Base-by-base conservation (phyloP, 164 flowering plant genomes). In the Chimonanthus praecox region DNA sequence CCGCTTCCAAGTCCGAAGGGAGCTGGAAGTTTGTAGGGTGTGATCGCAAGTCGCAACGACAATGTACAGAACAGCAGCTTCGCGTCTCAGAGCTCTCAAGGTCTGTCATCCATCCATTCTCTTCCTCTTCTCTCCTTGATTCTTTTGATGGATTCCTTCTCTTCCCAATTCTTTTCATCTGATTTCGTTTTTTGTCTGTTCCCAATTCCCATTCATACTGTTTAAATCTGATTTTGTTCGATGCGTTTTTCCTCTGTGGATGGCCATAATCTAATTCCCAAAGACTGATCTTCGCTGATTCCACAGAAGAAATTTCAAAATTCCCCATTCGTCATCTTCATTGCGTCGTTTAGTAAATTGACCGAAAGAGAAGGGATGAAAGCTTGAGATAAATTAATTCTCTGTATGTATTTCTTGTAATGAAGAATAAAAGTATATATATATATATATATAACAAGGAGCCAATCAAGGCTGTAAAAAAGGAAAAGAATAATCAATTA, bases 51-150 rank as follows among this genome's bases (percentile, higher is more conserved):
- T 58, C 62, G 15, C 48, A 13, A 68, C 77, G 54, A 74, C 73
- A 84, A 89, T 91, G 97, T 87, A 87, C 78, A 80, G 92, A 80
- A 70, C 71, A 18, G 86, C 87, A 49, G 87, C 90, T 76, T 92
- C 97, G n/a, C 87, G 92, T 16, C 77, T 87, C 64, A 74, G 83
- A n/a, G 71, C 82, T 68, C 83, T 87, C 72, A 88, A 86, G 92
- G 94, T 91, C 68, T 72, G 84, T 75, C 3, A 62, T 33, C 44
- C 15, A 64, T 48, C 49, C 51, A 43, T 63, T 18, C 20, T 63
- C 7, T 13, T 4, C 8, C 43, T 0, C 4, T 18, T 63, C 10
- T 33, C 66, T 33, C 43, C 11, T 63, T 63, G 66, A 63, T 63
- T 63, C 43, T 13, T 58, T 58, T 58, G 45, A n/a, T 20, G 1